Base-by-base conservation (phyloP, 306 rosid genomes). In the Malus fusca region DNA sequence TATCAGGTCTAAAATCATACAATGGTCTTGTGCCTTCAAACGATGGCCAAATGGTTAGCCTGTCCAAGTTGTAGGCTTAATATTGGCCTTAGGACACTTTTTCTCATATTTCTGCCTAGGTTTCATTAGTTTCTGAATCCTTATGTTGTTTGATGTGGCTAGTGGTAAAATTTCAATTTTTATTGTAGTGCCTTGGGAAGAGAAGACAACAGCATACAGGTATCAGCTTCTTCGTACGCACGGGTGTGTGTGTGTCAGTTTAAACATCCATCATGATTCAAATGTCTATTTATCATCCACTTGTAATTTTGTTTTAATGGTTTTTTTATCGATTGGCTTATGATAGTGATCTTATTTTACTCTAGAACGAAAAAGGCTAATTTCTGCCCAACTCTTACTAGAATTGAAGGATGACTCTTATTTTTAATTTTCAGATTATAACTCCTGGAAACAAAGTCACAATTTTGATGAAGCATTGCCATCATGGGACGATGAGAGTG, bases 151-250 rank as follows among this genome's bases (percentile, higher is more conserved):
- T 55, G 53, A 56, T 71, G n/a, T 53, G 48, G 30, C 59, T 65
- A 58, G 33, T 56, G 37, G 17, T 35, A 65, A 58, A 37, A 60
- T 17, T 17, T 13, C 28, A 23, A 22, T 65, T 76, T 58, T 42
- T 7, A 56, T 48, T 71, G 77, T 44, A 81, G 81, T 71, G 71
- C 69, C 44, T 81, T 58, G 66, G 70, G 56, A 81, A 66, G 84
- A 44, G 70, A 65, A 65, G 28, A 51, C 11, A 4, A 21, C 59
- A 46, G 13, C 18, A 11, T 44, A 63, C 44, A 65, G 78, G 84
- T 81, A 64, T 18, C 7, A 37, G 26, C 79, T 67, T 40, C 40
- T 76, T 68, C 10, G 12, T 46, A 11, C 1, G 14, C 9, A 21
- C n/a, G 11, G 46, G 2, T 15, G 17, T 44, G 14, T 8, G 35